Percentiles rank a stretch among this genome's conserved stretches.
phyloP scores from a whole-genome alignment of 768 basidiomycete genomes.

The Pleurotus tuoliensis region DNA sequence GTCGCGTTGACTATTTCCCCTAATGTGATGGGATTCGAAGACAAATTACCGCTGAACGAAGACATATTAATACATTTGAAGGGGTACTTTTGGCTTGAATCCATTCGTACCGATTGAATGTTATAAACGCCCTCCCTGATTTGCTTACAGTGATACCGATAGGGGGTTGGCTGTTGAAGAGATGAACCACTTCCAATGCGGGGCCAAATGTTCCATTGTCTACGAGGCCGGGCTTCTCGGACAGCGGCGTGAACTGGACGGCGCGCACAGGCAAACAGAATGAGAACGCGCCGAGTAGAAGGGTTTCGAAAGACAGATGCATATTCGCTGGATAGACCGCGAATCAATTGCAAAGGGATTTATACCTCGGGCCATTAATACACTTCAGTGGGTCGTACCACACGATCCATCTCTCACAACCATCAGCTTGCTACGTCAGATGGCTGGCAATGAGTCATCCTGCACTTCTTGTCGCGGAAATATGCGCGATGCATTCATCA shows the following conservation, averaged over 20 bases:
- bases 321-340: too few species aligned
- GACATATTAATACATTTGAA: background rate
- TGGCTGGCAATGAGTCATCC: too few species aligned
- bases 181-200: conserved; percentile 12
- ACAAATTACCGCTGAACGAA: conserved; percentile 8
- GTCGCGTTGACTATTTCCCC: conserved; percentile 11
- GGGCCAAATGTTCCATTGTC: conserved; percentile 16
- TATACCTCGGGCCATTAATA: background rate
- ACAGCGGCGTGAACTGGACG: background rate
- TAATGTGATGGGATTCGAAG: conserved; percentile 10
- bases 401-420: background rate
- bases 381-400: background rate
- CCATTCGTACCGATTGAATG: conserved; percentile 11
- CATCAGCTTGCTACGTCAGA: too few species aligned
- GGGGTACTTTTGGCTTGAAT: background rate
- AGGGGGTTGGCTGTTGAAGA: conserved; percentile 19
- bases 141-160: conserved; percentile 21
- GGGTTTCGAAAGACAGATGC: too few species aligned
- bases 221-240: conserved; percentile 12
- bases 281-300: background rate
- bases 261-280: background rate
- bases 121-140: conserved; percentile 10
- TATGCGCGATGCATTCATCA: too few species aligned
- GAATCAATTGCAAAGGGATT: background rate
- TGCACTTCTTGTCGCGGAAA: too few species aligned